Conservation (phyloP, 2,329 filamentous ascomycete species). For the Chalaropsis thielavioides region DNA sequence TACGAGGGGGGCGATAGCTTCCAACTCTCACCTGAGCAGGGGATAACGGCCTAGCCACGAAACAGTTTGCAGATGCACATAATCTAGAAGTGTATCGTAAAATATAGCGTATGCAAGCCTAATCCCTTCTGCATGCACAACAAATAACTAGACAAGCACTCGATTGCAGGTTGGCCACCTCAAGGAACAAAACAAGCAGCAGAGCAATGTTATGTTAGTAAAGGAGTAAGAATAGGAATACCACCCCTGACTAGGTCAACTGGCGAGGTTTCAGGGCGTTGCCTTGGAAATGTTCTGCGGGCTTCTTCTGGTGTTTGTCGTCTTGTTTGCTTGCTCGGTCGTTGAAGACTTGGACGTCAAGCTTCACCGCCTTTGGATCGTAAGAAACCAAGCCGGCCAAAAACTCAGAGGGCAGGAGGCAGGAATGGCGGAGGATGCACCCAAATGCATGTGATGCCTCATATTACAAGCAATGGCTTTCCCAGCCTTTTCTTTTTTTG, state of each 20-base stretch:
- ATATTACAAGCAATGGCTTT: not conserved
- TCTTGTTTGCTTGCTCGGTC: not conserved
- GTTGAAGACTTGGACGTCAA: not conserved
- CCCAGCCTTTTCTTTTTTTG: not conserved
- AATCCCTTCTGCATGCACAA: slow-evolving; percentile 1
- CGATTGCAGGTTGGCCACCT: not conserved
- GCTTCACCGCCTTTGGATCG: not conserved
- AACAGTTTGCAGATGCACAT: not conserved
- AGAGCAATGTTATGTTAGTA: too few relatives aligned
- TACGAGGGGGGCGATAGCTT: not conserved
- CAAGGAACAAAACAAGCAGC: not conserved
- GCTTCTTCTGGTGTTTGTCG: not conserved
- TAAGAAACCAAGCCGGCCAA: not conserved
- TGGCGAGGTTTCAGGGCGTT: not conserved
- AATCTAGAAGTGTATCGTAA: not conserved
- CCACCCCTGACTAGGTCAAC: not conserved
- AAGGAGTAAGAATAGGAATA: not conserved
- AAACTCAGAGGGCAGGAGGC: not conserved
- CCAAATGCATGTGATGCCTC: slow-evolving; percentile 8
- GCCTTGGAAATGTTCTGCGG: not conserved
- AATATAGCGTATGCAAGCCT: not conserved
- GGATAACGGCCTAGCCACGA: not conserved
- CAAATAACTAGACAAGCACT: not conserved
- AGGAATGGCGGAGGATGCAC: slow-evolving; percentile 10
- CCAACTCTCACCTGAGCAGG: not conserved